Percentiles rank a stretch among this genome's conserved stretches.
Conservation (phyloP, 495 filamentous ascomycete genomes). For the Penicillium malachiteum region DNA sequence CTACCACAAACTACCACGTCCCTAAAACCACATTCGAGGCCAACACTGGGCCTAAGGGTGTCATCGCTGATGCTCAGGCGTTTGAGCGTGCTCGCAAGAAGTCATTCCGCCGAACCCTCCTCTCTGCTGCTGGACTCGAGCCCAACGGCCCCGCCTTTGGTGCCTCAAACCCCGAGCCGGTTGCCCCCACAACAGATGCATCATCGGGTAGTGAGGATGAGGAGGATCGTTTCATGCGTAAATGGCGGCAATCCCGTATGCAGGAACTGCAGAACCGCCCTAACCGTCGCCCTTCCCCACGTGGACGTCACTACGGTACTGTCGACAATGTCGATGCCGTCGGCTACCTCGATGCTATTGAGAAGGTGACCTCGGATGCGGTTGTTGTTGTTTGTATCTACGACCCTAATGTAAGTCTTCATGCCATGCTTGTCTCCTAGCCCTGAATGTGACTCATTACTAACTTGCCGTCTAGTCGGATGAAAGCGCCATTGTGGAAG, state of each 20-base stretch:
- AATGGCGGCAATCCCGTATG: conserved; percentile 79
- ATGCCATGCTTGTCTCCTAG: conserved; percentile 20
- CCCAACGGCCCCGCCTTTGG: conserved; percentile 23
- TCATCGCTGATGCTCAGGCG: conserved; percentile 91
- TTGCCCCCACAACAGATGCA: conserved; percentile 29
- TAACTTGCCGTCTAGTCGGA: conserved; percentile 57
- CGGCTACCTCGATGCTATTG: conserved; percentile 92
- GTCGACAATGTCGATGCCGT: conserved; percentile 83
- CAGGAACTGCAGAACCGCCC: conserved; percentile 69
- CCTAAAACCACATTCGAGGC: conserved; percentile 68
- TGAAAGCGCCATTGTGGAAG: conserved; percentile 73
- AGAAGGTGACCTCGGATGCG: conserved; percentile 77
- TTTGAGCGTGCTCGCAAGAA: conserved; percentile 79
- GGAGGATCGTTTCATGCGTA: conserved; percentile 78
- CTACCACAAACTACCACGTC: conserved; percentile 44
- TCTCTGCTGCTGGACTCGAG: conserved; percentile 35
- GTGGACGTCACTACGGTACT: conserved; percentile 70
- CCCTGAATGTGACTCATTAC: neutral
- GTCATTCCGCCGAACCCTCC: conserved; percentile 54
- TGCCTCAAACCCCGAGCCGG: conserved; percentile 11
- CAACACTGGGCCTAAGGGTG: conserved; percentile 96
- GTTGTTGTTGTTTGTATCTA: conserved; percentile 95
- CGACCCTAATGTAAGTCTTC: conserved; percentile 72
- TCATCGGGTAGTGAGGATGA: conserved; percentile 54
- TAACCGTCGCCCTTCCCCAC: conserved; percentile 57